These are phyloP conservation scores for Aquilaria malaccensis DNA, from an alignment of 345 rosid genomes.

Conservation along the genomic window DNA sequence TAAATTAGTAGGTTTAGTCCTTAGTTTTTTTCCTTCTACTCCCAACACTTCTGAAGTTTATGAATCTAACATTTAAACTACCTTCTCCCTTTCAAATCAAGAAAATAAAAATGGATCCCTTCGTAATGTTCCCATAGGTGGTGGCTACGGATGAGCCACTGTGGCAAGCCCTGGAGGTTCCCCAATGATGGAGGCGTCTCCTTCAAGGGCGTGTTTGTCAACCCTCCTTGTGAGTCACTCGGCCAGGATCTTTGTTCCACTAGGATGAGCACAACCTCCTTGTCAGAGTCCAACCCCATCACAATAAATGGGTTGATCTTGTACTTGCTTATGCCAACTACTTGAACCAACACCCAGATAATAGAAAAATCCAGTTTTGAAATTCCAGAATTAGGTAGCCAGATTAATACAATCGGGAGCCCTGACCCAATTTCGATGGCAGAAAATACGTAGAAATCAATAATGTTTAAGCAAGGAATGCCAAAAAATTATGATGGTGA, in stretches of 20 bases:
- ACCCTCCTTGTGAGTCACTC: not conserved
- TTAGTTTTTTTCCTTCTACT: too few relatives aligned
- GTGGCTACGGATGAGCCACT: constrained; percentile 51
- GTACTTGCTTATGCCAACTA: constrained; percentile 48
- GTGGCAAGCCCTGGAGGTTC: constrained; percentile 32
- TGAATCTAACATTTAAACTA: too few relatives aligned
- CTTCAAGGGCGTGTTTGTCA: not conserved
- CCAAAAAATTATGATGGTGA: too few relatives aligned
- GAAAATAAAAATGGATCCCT: constrained; percentile 27
- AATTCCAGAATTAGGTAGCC: constrained; percentile 16
- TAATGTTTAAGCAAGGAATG: too few relatives aligned
- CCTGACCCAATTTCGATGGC: too few relatives aligned
- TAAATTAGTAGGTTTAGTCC: too few relatives aligned
- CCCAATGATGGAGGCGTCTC: constrained; percentile 7
- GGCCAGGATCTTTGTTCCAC: not conserved
- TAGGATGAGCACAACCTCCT: constrained; percentile 8
- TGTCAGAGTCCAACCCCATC: constrained; percentile 15
- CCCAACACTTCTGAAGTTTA: too few relatives aligned
- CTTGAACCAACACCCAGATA: constrained; percentile 33
- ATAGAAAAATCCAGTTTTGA: constrained; percentile 9
- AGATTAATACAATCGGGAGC: constrained; percentile 12
- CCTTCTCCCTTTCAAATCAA: too few relatives aligned
- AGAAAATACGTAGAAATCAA: too few relatives aligned
- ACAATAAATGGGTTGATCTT: constrained; percentile 33
- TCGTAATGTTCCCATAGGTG: constrained; percentile 49